Evolutionary conservation across 495 filamentous ascomycete genomes (phyloP), one percentile per base, ranked within the genome.

Genomic region (Penicillium roqueforti): DNA sequence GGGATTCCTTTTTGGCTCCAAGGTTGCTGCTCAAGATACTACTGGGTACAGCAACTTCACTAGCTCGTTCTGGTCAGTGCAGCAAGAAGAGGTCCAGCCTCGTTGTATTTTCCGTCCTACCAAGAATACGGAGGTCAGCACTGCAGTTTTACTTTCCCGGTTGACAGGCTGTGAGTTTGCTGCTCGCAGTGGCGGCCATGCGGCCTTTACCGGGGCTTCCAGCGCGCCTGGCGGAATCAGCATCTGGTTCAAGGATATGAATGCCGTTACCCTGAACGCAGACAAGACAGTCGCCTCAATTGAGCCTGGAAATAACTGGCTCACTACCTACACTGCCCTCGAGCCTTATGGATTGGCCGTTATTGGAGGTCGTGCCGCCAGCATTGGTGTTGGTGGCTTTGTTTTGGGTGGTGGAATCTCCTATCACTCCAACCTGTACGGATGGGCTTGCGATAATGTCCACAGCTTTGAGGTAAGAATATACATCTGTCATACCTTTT

Each of bases 321-420:
- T 54, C 3, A 20, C 81, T 43, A 77, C 86, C 0, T 87, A 84
- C 53, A 58, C 54, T 0, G 56, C 58, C 7, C 72, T 89, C 0
- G 74, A 76, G 25, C 64, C 73, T 2, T 51, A 76, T n/a, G 72
- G 74, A 11, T 50, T 80, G 6, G 61, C 78, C 3, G 73, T 77
- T 3, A 65, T 83, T 1, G 85, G 83, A 6, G 83, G 82, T n/a
- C 76, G 85, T 11, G 73, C 70, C 19, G 55, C 71, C 0, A 68
- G 69, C 4, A 75, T 87, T 42, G 85, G 85, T 28, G 79, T 84
- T 1, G 75, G 76, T n/a, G 85, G 85, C 8, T 66, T 84, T 14
- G 65, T 72, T 46, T 50, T 58, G 18, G 69, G 61, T 44, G 72
- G 66, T 28, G 68, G 71, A 2, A 60, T 70, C 13, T 67, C 64